Percentiles rank a stretch among this genome's conserved stretches.
Conservation (phyloP, 2,329 filamentous ascomycete genomes). For the Aureobasidium sp. region DNA sequence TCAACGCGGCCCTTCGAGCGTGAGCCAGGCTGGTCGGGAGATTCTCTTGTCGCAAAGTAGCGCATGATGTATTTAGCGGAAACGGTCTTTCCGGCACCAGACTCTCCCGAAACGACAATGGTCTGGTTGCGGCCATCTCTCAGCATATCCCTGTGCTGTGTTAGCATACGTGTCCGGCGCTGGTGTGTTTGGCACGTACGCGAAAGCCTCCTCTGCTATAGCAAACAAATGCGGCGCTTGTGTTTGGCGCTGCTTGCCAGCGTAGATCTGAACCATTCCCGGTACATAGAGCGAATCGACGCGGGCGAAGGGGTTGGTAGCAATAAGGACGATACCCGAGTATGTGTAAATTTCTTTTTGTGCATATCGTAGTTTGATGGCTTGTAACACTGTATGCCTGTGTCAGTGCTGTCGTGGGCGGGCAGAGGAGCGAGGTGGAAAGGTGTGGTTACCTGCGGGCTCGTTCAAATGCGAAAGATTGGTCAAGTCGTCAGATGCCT, state of each 20-base stretch:
- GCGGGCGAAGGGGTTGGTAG: constrained; percentile 93
- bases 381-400: constrained; percentile 69
- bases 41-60: constrained; percentile 96
- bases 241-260: constrained; percentile 90
- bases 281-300: constrained; percentile 98
- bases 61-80: constrained; percentile 99
- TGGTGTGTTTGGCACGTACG: constrained; percentile 50
- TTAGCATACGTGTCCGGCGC: background rate
- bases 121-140: constrained; percentile 95
- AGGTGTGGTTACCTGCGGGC: constrained; percentile 66
- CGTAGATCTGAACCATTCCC: constrained; percentile 99
- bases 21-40: constrained; percentile 76
- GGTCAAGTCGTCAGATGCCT: constrained; percentile 96
- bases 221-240: constrained; percentile 97
- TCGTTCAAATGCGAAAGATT: constrained; percentile 98
- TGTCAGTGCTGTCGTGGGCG: constrained; percentile 23
- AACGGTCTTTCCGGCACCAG: constrained; percentile 96
- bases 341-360: constrained; percentile 99
- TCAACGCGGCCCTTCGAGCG: constrained; percentile 65
- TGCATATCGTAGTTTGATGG: constrained; percentile 90
- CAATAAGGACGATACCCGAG: constrained; percentile 96
- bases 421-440: constrained; percentile 1
- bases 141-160: constrained; percentile 72
- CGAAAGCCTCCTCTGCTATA: constrained; percentile 97
- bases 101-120: constrained; percentile 97